Percentiles rank a stretch among this genome's conserved stretches.
Conservation (phyloP, 192 early-diverging fungal species). For the Podila horticola region DNA sequence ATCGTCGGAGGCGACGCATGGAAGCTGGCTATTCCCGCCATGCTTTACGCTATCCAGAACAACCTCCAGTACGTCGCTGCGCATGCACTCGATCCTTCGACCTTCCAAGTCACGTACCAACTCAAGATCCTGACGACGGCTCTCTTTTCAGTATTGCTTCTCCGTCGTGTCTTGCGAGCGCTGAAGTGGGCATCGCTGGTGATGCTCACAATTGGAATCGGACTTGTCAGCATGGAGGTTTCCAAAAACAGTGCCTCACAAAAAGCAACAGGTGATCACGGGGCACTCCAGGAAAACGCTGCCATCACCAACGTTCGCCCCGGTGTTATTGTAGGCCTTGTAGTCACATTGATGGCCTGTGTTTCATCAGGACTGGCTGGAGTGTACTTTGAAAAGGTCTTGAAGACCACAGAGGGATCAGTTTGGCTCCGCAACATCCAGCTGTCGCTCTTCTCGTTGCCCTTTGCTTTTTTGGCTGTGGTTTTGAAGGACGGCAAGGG, state of each 20-base stretch:
- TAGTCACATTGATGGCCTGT: constrained; percentile 85
- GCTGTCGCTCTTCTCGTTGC: constrained; percentile 85
- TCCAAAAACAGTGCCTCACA: constrained; percentile 30
- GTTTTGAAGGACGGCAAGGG: constrained; percentile 77
- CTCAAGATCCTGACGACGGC: constrained; percentile 97
- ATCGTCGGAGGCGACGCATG: constrained; percentile 74
- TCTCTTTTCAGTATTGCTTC: constrained; percentile 88
- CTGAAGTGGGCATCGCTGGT: constrained; percentile 87
- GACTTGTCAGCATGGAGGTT: constrained; percentile 81
- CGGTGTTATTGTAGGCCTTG: constrained; percentile 73
- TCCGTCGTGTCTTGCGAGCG: constrained; percentile 71
- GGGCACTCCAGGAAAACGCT: constrained; percentile 16
- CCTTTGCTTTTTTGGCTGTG: constrained; percentile 86
- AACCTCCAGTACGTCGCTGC: constrained; percentile 95
- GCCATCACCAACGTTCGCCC: constrained; percentile 33
- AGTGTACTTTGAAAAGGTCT: constrained; percentile 98
- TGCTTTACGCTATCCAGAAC: constrained; percentile 95
- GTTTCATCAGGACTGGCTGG: constrained; percentile 93
- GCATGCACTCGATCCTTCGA: constrained; percentile 88
- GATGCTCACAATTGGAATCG: constrained; percentile 87
- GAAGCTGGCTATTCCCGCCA: constrained; percentile 90
- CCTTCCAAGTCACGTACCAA: constrained; percentile 97
- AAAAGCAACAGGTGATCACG: constrained; percentile 14
- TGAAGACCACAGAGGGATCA: constrained; percentile 84
- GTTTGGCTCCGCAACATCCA: constrained; percentile 95